A percentile compares a stretch with the other conserved stretches of the same genome.
Conservation (phyloP, 352 stramenopile species). For the Poterioochromonas sp. region DNA sequence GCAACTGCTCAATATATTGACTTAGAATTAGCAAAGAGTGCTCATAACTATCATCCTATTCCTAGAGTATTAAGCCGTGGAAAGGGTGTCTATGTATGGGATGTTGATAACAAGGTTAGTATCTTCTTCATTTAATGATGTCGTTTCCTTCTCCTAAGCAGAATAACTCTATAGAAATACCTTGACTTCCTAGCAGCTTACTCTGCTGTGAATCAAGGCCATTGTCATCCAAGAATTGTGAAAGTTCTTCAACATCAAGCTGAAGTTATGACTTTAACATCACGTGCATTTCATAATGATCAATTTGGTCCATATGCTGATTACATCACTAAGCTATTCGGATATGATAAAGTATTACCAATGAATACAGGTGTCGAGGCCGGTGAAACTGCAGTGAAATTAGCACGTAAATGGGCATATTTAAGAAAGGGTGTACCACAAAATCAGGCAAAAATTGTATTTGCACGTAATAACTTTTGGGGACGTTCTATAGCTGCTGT, state of each 20-base stretch:
- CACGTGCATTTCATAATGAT: constrained; percentile 96
- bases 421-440: constrained; percentile 87
- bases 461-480: constrained; percentile 98
- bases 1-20: constrained; percentile 38
- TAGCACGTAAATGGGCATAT: constrained; percentile 81
- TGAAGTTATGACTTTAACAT: constrained; percentile 87
- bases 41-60: constrained; percentile 97
- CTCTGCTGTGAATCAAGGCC: constrained; percentile 79
- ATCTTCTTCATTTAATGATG: not conserved
- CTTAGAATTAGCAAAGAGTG: constrained; percentile 77
- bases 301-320: constrained; percentile 90
- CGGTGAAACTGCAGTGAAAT: constrained; percentile 86
- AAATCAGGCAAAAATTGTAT: constrained; percentile 80
- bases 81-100: constrained; percentile 83
- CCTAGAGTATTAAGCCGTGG: constrained; percentile 79
- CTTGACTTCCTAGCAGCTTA: constrained; percentile 93
- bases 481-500: constrained; percentile 93
- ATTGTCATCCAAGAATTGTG: constrained; percentile 96
- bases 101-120: constrained; percentile 48
- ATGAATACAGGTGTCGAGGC: constrained; percentile 99
- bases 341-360: constrained; percentile 91
- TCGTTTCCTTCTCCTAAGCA: not conserved
- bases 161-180: constrained; percentile 61
- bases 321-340: constrained; percentile 91
- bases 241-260: constrained; percentile 82